phyloP scores from a whole-genome alignment of 257 asterid genomes.

The Capsicum rhomboideum region DNA sequence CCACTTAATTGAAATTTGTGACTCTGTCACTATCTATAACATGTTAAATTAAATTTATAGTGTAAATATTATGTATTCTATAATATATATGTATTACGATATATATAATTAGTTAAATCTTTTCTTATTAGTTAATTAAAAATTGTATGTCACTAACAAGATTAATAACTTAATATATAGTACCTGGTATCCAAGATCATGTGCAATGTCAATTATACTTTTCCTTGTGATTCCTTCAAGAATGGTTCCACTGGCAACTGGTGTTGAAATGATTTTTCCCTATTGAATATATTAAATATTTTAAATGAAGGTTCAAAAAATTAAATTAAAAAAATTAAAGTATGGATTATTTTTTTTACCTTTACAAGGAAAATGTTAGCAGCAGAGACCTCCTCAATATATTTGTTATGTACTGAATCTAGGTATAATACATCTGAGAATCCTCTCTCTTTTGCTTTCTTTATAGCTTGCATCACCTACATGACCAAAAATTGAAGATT shows the following conservation, averaged over 20 bases:
- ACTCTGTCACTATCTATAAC: too few species aligned
- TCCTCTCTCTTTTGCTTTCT: constrained; percentile 48
- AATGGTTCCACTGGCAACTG: constrained; percentile 61
- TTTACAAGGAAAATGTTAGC: constrained; percentile 58
- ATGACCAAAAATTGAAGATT: not conserved
- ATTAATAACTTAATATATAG: not conserved
- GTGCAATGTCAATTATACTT: constrained; percentile 62
- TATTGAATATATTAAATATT: not conserved
- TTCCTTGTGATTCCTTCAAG: constrained; percentile 70
- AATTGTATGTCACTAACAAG: not conserved
- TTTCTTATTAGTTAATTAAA: not conserved
- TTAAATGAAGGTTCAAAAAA: not conserved
- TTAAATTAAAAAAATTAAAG: not conserved
- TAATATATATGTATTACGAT: too few species aligned
- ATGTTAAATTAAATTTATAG: not conserved
- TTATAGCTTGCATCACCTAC: constrained; percentile 18
- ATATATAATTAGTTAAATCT: too few species aligned
- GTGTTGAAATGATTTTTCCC: constrained; percentile 62
- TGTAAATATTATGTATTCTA: not conserved
- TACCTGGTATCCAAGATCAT: constrained; percentile 58
- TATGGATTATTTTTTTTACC: constrained; percentile 25
- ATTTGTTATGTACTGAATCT: constrained; percentile 48
- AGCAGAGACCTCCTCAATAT: constrained; percentile 72
- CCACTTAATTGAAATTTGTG: too few species aligned
- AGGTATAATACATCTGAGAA: constrained; percentile 79